These are phyloP conservation scores for Chiua virens DNA, from an alignment of 768 basidiomycete genomes.

Conservation along the genomic window DNA sequence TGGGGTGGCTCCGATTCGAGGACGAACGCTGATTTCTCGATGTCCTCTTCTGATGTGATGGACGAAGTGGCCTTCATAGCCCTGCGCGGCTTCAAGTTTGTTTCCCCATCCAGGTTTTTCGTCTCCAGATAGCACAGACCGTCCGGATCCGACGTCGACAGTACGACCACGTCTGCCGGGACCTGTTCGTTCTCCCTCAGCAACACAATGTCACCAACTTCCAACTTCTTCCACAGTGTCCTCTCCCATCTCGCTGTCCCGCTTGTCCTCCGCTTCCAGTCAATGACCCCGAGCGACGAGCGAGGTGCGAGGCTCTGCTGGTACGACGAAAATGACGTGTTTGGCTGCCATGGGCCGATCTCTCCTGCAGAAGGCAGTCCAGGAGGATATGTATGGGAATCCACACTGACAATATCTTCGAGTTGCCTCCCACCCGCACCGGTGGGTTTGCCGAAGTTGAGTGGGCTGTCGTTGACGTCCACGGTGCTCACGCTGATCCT, in stretches of 20 bases:
- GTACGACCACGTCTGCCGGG: slow-evolving; percentile 91
- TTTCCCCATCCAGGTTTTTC: slow-evolving; percentile 97
- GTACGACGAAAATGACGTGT: slow-evolving; percentile 44
- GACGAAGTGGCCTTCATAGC: slow-evolving; percentile 72
- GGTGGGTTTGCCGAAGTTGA: slow-evolving; percentile 35
- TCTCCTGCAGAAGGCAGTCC: slow-evolving; percentile 31
- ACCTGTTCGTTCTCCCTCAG: slow-evolving; percentile 94
- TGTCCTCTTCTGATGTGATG: slow-evolving; percentile 83
- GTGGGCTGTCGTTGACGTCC: slow-evolving; percentile 43
- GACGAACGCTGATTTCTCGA: slow-evolving; percentile 82
- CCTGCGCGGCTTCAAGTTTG: slow-evolving; percentile 88
- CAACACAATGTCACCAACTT: slow-evolving; percentile 94
- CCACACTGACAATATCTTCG: slow-evolving; percentile 69
- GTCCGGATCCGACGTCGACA: slow-evolving; percentile 89
- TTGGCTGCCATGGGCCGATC: slow-evolving; percentile 35
- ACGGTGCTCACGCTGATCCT: slow-evolving; percentile 44
- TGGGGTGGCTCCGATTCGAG: slow-evolving; percentile 94
- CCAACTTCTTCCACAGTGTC: slow-evolving; percentile 98
- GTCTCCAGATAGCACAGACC: slow-evolving; percentile 95
- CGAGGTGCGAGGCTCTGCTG: slow-evolving; percentile 59
- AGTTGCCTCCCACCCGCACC: slow-evolving; percentile 53
- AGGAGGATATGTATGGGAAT: slow-evolving; percentile 67
- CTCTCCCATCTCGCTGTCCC: slow-evolving; percentile 90
- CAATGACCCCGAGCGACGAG: slow-evolving; percentile 70
- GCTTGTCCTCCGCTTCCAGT: slow-evolving; percentile 65